A percentile compares a stretch with the other conserved stretches of the same genome.
These are phyloP conservation scores for Vigna trinervia DNA, from an alignment of 306 rosid genomes.

Conservation along the genomic window DNA sequence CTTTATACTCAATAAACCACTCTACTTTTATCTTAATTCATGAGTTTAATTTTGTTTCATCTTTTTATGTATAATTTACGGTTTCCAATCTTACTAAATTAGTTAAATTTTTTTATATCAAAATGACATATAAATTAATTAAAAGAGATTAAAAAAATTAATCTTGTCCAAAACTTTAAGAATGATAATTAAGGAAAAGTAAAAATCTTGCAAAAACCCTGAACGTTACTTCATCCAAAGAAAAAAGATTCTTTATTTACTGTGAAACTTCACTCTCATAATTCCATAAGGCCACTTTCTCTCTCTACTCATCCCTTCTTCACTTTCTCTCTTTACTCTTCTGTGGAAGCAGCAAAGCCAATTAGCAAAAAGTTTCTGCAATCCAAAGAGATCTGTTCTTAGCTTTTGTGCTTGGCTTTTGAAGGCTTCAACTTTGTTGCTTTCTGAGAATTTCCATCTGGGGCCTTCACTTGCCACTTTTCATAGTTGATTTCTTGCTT, in stretches of 20 bases:
- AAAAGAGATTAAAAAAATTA: too few species aligned
- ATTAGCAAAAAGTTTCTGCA: constrained; percentile 15
- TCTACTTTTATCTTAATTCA: too few species aligned
- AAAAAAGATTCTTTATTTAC: constrained; percentile 20
- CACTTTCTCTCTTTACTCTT: constrained; percentile 15
- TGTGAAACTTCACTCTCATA: constrained; percentile 3
- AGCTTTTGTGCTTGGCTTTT: constrained; percentile 20
- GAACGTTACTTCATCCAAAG: constrained; percentile 5
- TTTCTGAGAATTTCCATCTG: constrained; percentile 30
- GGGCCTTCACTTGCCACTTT: not conserved
- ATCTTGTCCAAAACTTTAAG: too few species aligned
- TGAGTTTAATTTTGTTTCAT: too few species aligned
- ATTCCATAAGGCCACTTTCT: constrained; percentile 26
- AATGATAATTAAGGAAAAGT: too few species aligned
- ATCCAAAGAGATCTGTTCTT: constrained; percentile 44
- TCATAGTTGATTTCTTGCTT: not conserved
- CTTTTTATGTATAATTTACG: too few species aligned
- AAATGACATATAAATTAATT: too few species aligned
- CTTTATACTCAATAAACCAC: too few species aligned
- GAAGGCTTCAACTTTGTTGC: constrained; percentile 1
- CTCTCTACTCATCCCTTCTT: not conserved
- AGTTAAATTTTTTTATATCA: too few species aligned
- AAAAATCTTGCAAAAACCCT: too few species aligned
- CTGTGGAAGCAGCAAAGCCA: constrained; percentile 34
- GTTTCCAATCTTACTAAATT: too few species aligned